Conservation (phyloP, 768 basidiomycete genomes). For the Strobilomyces echinocephalus region DNA sequence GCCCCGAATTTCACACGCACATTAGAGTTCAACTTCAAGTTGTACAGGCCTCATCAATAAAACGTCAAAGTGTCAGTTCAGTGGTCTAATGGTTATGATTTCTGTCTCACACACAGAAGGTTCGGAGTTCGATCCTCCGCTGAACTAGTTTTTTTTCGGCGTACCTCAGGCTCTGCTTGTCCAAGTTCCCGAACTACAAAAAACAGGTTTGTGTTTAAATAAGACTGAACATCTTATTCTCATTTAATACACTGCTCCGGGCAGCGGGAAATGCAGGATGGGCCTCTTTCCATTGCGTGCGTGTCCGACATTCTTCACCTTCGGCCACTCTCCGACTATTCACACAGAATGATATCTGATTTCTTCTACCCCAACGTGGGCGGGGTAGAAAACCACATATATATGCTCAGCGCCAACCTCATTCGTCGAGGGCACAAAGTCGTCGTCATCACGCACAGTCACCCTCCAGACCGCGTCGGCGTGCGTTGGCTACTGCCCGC, state of each 20-base stretch:
- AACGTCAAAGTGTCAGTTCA: slow-evolving; percentile 17
- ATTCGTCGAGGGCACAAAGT: slow-evolving; percentile 86
- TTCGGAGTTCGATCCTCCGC: slow-evolving; percentile 36
- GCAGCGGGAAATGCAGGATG: slow-evolving; percentile 30
- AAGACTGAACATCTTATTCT: too few species aligned
- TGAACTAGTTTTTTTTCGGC: slow-evolving; percentile 24
- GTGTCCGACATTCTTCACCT: background rate
- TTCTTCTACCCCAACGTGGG: slow-evolving; percentile 95
- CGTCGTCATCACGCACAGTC: slow-evolving; percentile 91
- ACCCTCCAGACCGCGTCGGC: slow-evolving; percentile 79
- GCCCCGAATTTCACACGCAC: too few species aligned
- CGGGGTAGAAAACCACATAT: slow-evolving; percentile 96
- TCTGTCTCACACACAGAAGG: slow-evolving; percentile 37
- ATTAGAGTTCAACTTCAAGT: background rate
- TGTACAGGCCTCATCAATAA: too few species aligned
- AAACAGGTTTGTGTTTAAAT: too few species aligned
- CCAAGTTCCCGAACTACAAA: too few species aligned
- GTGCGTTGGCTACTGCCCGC: slow-evolving; percentile 83
- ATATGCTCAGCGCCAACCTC: slow-evolving; percentile 82
- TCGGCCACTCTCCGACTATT: background rate
- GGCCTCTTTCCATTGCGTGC: slow-evolving; percentile 28
- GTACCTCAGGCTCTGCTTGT: too few species aligned
- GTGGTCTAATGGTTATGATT: slow-evolving; percentile 38
- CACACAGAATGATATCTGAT: slow-evolving; percentile 83
- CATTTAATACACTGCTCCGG: too few species aligned